Evolutionary conservation across 1,139 yeast species (phyloP).

Genomic region (Taphrina flavorubra): DNA sequence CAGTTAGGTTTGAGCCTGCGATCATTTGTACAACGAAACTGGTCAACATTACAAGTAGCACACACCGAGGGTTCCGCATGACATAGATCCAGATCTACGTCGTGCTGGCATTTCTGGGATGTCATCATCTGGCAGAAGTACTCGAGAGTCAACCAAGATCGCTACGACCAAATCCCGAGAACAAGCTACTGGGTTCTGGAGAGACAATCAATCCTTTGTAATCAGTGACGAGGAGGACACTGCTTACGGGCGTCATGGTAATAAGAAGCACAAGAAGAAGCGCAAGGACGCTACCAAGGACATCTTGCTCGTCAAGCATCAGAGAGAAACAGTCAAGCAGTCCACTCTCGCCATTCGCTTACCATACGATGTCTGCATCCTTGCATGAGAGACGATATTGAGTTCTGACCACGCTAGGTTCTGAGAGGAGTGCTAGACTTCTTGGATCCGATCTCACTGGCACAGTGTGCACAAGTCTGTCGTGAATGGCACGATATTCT

Average conservation of each 20-base stretch:
- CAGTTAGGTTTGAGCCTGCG: too few relatives aligned
- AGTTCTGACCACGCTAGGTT: background rate
- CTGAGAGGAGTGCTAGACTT: constrained; percentile 1
- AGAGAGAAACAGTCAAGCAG: constrained; percentile 3
- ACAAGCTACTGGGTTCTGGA: constrained; percentile 6
- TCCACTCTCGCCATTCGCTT: background rate
- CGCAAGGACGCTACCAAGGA: background rate
- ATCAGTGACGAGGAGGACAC: constrained; percentile 15
- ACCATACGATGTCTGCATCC: constrained; percentile 7
- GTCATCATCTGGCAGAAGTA: background rate
- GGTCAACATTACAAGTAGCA: background rate
- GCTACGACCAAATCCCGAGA: constrained; percentile 1
- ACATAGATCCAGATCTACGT: background rate
- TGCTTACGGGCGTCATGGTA: background rate
- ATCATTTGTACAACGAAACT: too few relatives aligned
- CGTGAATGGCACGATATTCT: constrained; percentile 4
- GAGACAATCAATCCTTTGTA: background rate
- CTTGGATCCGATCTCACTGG: constrained; percentile 7
- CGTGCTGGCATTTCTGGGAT: background rate
- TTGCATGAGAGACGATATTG: background rate
- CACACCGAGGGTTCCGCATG: too few relatives aligned
- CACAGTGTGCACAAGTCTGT: constrained; percentile 13
- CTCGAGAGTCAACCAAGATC: constrained; percentile 3
- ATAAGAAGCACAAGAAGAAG: background rate
- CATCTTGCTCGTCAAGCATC: background rate